These are phyloP conservation scores for Pythium biforme DNA, from an alignment of 352 stramenopile genomes.

Conservation along the genomic window DNA sequence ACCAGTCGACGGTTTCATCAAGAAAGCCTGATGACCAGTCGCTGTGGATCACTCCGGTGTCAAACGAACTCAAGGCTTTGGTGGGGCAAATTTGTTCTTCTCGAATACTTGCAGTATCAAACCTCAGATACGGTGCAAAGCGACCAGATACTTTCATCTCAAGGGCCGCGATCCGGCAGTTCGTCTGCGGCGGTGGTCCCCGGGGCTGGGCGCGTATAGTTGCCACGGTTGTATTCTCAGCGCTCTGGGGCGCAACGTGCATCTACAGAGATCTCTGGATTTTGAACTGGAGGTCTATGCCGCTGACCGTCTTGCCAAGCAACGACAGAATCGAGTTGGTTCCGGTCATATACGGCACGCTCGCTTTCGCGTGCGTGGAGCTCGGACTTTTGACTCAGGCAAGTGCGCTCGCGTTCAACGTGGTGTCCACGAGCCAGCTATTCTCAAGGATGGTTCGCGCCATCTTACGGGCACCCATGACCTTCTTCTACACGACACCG, in stretches of 20 bases:
- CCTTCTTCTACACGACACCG: slow-evolving; percentile 83
- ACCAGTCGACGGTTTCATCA: not conserved
- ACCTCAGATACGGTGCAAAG: not conserved
- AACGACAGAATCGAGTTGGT: not conserved
- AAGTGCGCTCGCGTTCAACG: not conserved
- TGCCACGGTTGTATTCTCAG: too few relatives aligned
- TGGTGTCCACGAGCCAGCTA: slow-evolving; percentile 30
- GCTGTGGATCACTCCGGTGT: too few relatives aligned
- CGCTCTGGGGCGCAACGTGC: too few relatives aligned
- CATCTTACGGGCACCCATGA: slow-evolving; percentile 9
- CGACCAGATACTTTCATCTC: too few relatives aligned
- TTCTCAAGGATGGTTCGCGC: slow-evolving; percentile 80
- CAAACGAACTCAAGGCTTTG: too few relatives aligned
- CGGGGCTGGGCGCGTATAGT: not conserved
- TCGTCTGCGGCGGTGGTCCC: not conserved
- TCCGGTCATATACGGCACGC: not conserved
- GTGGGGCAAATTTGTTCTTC: too few relatives aligned
- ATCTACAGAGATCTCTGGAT: too few relatives aligned
- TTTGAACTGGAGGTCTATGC: too few relatives aligned
- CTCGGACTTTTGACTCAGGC: not conserved
- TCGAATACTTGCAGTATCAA: too few relatives aligned
- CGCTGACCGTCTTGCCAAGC: not conserved
- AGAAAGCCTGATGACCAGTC: too few relatives aligned
- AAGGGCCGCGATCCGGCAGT: too few relatives aligned
- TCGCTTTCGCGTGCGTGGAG: not conserved